Percentiles rank a stretch among this genome's conserved stretches.
These are phyloP conservation scores for Rhinocladiella mackenziei DNA, from an alignment of 2,329 filamentous ascomycete genomes.

Conservation along the genomic window DNA sequence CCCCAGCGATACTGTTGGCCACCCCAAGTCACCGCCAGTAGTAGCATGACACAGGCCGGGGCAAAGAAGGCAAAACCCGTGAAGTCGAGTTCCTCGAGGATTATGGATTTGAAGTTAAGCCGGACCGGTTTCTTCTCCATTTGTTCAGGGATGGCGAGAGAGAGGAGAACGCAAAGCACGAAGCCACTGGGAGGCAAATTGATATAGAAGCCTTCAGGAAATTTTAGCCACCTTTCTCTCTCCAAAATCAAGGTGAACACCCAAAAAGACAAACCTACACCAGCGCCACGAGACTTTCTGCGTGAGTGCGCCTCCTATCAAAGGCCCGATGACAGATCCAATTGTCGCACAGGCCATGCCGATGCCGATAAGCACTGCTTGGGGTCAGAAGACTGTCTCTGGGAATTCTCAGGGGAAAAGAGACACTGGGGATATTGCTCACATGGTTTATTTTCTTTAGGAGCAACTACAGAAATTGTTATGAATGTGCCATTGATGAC, in stretches of 20 bases:
- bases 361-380: slow-evolving; percentile 35
- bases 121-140: slow-evolving; percentile 12
- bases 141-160: slow-evolving; percentile 16
- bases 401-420: neutral
- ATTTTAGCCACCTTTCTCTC: too few species aligned
- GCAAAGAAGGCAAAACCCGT: slow-evolving; percentile 59
- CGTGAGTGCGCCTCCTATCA: slow-evolving; percentile 44
- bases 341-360: slow-evolving; percentile 35
- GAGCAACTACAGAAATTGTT: slow-evolving; percentile 33
- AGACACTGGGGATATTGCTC: neutral
- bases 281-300: slow-evolving; percentile 36
- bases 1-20: slow-evolving; percentile 33
- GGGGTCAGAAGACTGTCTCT: neutral
- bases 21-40: slow-evolving; percentile 26
- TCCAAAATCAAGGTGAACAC: too few species aligned
- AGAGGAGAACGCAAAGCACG: slow-evolving; percentile 36
- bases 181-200: slow-evolving; percentile 42
- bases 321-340: slow-evolving; percentile 40
- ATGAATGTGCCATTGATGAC: slow-evolving; percentile 44
- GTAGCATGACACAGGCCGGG: slow-evolving; percentile 25
- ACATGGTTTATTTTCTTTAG: slow-evolving; percentile 33
- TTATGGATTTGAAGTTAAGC: slow-evolving; percentile 18
- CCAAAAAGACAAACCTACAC: too few species aligned
- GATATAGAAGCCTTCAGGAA: slow-evolving; percentile 39
- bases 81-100: slow-evolving; percentile 46